Conservation (phyloP, 768 basidiomycete species). For the Russula sp. region DNA sequence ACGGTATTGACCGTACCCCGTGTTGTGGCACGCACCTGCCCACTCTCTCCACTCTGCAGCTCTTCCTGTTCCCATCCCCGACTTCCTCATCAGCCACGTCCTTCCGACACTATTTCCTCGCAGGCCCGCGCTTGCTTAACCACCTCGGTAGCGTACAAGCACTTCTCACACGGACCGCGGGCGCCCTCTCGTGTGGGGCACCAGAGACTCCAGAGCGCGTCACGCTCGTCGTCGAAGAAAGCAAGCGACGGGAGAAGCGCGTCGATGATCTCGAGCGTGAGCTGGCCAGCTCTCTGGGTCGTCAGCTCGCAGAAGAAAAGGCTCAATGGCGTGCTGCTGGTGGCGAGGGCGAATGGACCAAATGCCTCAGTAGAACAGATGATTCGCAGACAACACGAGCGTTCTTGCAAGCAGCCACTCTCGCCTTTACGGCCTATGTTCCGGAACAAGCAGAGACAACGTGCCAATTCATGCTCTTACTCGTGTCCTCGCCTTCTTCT, state of each 20-base stretch:
- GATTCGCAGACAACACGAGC: slow-evolving; percentile 57
- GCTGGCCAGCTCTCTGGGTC: slow-evolving; percentile 51
- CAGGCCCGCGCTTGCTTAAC: slow-evolving; percentile 71
- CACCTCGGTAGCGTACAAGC: slow-evolving; percentile 59
- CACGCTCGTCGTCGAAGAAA: slow-evolving; percentile 60
- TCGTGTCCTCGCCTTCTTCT: slow-evolving; percentile 61
- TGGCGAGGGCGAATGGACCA: slow-evolving; percentile 40
- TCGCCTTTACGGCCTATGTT: slow-evolving; percentile 41
- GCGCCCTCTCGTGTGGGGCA: slow-evolving; percentile 64
- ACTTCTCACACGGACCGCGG: slow-evolving; percentile 53
- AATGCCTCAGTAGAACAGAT: slow-evolving; percentile 57
- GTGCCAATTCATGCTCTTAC: slow-evolving; percentile 44
- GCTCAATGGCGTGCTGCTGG: slow-evolving; percentile 29
- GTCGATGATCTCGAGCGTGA: slow-evolving; percentile 67
- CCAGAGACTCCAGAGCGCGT: slow-evolving; percentile 68
- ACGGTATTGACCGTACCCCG: slow-evolving; percentile 78
- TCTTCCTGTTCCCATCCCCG: slow-evolving; percentile 65
- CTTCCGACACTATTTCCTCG: slow-evolving; percentile 74
- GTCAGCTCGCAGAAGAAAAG: slow-evolving; percentile 42
- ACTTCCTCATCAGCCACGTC: slow-evolving; percentile 59
- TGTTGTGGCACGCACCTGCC: slow-evolving; percentile 87
- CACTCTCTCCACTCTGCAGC: slow-evolving; percentile 65
- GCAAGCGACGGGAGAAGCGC: slow-evolving; percentile 64
- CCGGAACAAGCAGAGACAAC: slow-evolving; percentile 32
- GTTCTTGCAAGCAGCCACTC: slow-evolving; percentile 57